Evolutionary conservation across 768 basidiomycete genomes (phyloP).

Genomic region (Mycena olivaceomarginata): DNA sequence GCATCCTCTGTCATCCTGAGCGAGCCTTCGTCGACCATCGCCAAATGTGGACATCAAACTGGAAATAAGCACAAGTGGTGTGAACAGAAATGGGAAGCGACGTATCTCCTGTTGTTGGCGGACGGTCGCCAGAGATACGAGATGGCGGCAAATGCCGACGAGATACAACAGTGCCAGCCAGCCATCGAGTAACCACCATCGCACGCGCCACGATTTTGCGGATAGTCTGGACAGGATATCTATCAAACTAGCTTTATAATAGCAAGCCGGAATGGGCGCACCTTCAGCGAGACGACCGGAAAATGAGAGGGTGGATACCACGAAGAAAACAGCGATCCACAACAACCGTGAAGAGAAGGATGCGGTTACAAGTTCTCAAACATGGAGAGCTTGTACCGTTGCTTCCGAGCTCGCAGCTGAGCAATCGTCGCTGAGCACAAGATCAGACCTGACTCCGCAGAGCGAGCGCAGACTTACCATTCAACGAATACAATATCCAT

Average conservation of each 20-base stretch:
- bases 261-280: conserved; percentile 53
- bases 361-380: conserved; percentile 90
- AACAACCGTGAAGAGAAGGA: conserved; percentile 88
- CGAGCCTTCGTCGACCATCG: conserved; percentile 98
- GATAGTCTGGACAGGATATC: conserved; percentile 79
- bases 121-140: conserved; percentile 96
- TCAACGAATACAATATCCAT: conserved; percentile 96
- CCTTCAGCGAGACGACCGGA: conserved; percentile 95
- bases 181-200: conserved; percentile 98
- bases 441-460: background rate
- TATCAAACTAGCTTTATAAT: conserved; percentile 3
- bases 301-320: conserved; percentile 93
- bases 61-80: conserved; percentile 43
- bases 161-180: conserved; percentile 95
- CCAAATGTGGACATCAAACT: conserved; percentile 77
- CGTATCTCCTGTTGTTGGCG: conserved; percentile 91
- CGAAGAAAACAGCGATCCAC: conserved; percentile 93
- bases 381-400: conserved; percentile 91
- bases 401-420: conserved; percentile 91
- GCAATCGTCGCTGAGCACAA: conserved; percentile 83
- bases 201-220: conserved; percentile 90
- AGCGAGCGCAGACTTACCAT: conserved; percentile 70
- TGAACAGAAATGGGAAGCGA: conserved; percentile 45
- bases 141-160: conserved; percentile 84
- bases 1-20: conserved; percentile 96